Base-by-base conservation (phyloP, 208 protist species). In the Wallacemonas rigidus region DNA sequence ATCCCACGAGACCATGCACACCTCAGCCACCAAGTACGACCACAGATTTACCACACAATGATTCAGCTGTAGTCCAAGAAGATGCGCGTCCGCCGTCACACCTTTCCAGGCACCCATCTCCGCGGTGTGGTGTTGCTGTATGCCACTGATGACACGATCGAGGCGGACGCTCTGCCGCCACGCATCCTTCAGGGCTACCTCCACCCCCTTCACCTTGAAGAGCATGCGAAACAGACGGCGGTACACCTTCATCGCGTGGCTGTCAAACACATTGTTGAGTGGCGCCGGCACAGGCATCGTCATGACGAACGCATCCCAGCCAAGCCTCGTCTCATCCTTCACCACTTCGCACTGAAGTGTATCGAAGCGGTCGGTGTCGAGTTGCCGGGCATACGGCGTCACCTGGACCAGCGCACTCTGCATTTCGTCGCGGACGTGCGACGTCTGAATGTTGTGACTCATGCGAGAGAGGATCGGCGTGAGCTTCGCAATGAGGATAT, bases 11-110 rank as follows among this genome's bases (percentile, higher is more conserved):
- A 88, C 83, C 38, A 83, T 83, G 64, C 74, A 91, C 65, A 88
- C 86, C 43, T 91, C 86, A 1, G 86, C 58, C 14, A 88, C 80
- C n/a, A 91, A 67, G 72, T 91, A 91, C 14, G 86, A 91, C 83
- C 83, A 88, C 56, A 91, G 71, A 73, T 91, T 91, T 15, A 75
- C 79, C 8, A 91, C 83, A 74, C 86, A 91, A 62, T 91, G 86
- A 58, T 91, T 91, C 51, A 91, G 67, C 68, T 91, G 86, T 36
- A 91, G 71, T n/a, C 86, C 86, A 8, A 91, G 67, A 15, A 87
- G 74, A 45, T 88, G 86, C 2, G 86, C 83, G 54, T 91, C 86
- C 2, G 80, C 79, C 15, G 81, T 83, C 35, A 88, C 83, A 47
- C 87, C 80, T 17, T 80, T 76, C 83, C 86, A 91, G 36, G 83